These are phyloP conservation scores for Arabis alpina DNA, from an alignment of 345 rosid species.

Conservation along the genomic window DNA sequence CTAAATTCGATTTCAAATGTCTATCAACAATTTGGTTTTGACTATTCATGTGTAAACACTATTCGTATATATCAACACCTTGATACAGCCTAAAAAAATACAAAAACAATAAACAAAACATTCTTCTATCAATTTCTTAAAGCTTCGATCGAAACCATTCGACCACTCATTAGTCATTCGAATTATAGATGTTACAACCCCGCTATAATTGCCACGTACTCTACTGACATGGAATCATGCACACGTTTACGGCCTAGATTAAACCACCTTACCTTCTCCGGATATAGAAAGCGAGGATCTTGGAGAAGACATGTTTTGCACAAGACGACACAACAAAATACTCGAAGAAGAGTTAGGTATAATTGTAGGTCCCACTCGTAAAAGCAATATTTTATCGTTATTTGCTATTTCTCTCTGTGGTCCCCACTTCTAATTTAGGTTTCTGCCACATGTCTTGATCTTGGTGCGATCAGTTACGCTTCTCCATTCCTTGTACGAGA, in stretches of 20 bases:
- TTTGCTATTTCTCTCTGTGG: conserved; percentile 6
- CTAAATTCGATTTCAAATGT: conserved; percentile 10
- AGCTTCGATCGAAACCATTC: conserved; percentile 25
- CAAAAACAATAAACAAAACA: neutral
- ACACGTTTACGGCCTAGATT: conserved; percentile 28
- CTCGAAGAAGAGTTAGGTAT: conserved; percentile 26
- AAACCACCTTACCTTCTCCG: conserved; percentile 30
- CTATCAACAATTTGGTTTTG: no score
- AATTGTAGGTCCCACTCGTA: conserved; percentile 24
- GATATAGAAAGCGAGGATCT: conserved; percentile 44
- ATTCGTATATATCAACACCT: neutral
- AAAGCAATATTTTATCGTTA: conserved; percentile 45
- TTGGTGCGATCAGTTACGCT: conserved; percentile 27
- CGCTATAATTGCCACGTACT: conserved; percentile 6
- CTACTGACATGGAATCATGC: conserved; percentile 2
- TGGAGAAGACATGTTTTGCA: conserved; percentile 28
- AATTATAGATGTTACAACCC: neutral
- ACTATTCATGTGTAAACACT: no score
- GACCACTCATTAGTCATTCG: neutral
- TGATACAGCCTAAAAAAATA: neutral
- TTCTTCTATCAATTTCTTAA: neutral
- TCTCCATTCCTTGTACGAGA: conserved; percentile 24
- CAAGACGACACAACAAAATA: conserved; percentile 33
- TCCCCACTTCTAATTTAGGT: neutral
- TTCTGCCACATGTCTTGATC: conserved; percentile 37